These are phyloP conservation scores for Cucurbita ficifolia DNA, from an alignment of 306 rosid species.

Conservation along the genomic window DNA sequence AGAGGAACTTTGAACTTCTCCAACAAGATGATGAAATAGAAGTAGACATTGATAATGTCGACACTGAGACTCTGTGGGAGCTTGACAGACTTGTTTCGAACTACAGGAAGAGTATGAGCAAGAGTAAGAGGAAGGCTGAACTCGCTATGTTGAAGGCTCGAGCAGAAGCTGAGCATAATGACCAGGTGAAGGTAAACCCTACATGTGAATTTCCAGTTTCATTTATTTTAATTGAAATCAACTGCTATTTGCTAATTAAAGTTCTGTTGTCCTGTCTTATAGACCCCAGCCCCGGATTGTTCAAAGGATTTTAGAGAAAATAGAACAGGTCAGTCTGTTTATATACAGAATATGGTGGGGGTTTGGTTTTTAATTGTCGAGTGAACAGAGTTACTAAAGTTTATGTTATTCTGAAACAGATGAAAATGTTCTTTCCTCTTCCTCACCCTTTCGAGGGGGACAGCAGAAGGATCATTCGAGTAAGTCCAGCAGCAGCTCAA, in stretches of 20 bases:
- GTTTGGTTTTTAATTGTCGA: not conserved
- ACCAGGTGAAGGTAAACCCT: slow-evolving; percentile 29
- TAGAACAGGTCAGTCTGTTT: slow-evolving; percentile 27
- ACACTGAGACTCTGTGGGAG: slow-evolving; percentile 88
- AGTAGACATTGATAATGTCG: slow-evolving; percentile 83
- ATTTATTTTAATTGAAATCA: not conserved
- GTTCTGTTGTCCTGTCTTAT: slow-evolving; percentile 1
- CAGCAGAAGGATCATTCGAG: slow-evolving; percentile 45
- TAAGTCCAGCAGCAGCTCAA: slow-evolving; percentile 80
- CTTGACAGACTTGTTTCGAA: slow-evolving; percentile 86
- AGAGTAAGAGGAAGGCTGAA: slow-evolving; percentile 74
- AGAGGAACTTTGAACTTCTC: slow-evolving; percentile 40
- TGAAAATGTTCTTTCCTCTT: slow-evolving; percentile 33
- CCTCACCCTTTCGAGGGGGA: slow-evolving; percentile 38
- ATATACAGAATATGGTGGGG: not conserved
- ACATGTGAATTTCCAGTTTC: not conserved
- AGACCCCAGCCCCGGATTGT: slow-evolving; percentile 25
- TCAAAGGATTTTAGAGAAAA: slow-evolving; percentile 27
- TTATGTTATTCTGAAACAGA: slow-evolving; percentile 20
- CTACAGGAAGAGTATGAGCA: slow-evolving; percentile 86
- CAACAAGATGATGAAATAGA: slow-evolving; percentile 91
- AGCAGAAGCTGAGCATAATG: slow-evolving; percentile 35
- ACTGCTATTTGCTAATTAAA: not conserved
- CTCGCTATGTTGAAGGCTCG: slow-evolving; percentile 45
- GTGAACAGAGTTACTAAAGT: not conserved